A percentile compares a stretch with the other conserved stretches of the same genome.
Conservation (phyloP, 495 filamentous ascomycete genomes). For the Acidomyces sp. region DNA sequence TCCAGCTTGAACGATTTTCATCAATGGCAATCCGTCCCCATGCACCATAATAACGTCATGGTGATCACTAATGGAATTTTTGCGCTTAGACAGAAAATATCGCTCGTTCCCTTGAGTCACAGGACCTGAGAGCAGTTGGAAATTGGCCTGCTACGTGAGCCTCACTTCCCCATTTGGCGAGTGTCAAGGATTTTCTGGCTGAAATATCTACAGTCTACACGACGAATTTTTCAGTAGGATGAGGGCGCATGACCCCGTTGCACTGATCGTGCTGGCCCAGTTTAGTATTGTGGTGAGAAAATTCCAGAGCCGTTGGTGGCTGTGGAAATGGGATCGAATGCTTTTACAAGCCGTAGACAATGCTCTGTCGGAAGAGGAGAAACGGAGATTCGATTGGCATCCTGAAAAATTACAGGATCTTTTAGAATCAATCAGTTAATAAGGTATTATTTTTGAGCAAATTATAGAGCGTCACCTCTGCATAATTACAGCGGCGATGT, state of each 20-base stretch:
- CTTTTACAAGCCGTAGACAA: constrained; percentile 1
- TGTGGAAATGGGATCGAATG: constrained; percentile 4
- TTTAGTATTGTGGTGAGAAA: constrained; percentile 6
- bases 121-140: constrained; percentile 3
- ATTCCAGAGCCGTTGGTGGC: constrained; percentile 9
- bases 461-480: too few relatives aligned
- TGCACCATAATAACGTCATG: too few relatives aligned
- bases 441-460: too few relatives aligned
- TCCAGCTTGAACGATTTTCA: too few relatives aligned
- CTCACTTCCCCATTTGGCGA: too few relatives aligned
- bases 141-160: constrained; percentile 5
- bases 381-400: constrained; percentile 1
- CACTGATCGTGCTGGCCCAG: constrained; percentile 4
- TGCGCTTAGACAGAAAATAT: constrained; percentile 4
- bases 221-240: constrained; percentile 5
- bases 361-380: constrained; percentile 1
- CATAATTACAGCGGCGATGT: too few relatives aligned
- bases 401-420: neutral
- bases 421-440: too few relatives aligned
- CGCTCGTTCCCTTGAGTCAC: neutral
- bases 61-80: too few relatives aligned
- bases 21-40: too few relatives aligned
- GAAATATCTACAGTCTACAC: too few relatives aligned
- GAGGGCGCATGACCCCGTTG: constrained; percentile 1
- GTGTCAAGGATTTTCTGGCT: too few relatives aligned